Base-by-base conservation (phyloP, 225 moss, liverwort and hornwort genomes). In the Ulota crispa region DNA sequence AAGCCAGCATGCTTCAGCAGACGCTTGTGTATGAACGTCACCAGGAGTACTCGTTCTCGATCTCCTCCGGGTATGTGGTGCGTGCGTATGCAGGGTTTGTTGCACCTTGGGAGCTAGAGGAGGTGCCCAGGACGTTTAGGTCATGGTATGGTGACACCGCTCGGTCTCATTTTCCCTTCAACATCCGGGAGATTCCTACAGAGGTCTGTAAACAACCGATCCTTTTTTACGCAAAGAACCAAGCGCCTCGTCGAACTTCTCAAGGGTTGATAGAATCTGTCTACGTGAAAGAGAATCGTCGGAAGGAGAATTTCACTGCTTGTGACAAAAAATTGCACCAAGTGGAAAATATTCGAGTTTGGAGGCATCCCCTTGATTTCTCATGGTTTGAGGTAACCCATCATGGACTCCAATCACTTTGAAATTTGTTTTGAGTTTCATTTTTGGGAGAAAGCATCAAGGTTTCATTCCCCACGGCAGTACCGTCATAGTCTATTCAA, bases 141-240 rank as follows among this genome's bases (percentile, higher is more conserved):
- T 93, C 94, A 43, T 96, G 96, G 96, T 93, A 96, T 73, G 88
- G 84, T 52, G 86, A 89, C 66, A 92, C 91, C 53, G 92, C 93
- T 41, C 83, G 89, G 19, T 92, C 89, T 64, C 94, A 94, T 24
- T 96, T 96, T 62, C 94, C 93, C 8, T 86, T 96, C 79, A 94
- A 92, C 41, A 88, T 87, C 47, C 89, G 90, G 68, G 86, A 92
- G 76, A 76, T 82, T 43, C 86, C 91, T 27, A 78, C 73, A 11
- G 89, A 92, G 31, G 86, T 87, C 2, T 96, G 96, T 75, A 85
- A 87, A 34, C 92, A 93, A 59, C 88, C 96, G 20, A 72, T 90
- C 31, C 69, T 87, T 34, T 96, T 87, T 81, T 96, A 82, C 66
- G 77, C 93, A 54, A 70, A 82, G 11, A 70, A 72, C 19, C 73